Base-by-base conservation (phyloP, 192 early-diverging fungal species). In the Backusella macrospora region DNA sequence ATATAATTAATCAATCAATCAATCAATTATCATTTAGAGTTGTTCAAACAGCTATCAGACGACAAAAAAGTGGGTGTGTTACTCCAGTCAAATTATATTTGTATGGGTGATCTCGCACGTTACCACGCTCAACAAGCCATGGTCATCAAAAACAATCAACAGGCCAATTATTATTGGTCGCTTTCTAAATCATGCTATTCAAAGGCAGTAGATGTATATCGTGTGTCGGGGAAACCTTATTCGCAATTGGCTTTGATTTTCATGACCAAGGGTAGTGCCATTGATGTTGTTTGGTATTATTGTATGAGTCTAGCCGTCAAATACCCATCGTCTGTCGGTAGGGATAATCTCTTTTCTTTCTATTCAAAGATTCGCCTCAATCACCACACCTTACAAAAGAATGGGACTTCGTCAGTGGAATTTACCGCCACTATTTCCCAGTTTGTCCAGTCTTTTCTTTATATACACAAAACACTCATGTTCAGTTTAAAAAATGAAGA, bases 41-140 rank as follows among this genome's bases (percentile, higher is more conserved):
- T 82, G 14, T 78, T 80, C 45, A 71, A 71, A 16, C 71, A 70
- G 18, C 52, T 63, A 29, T 52, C 73, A 42, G 45, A 62, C 42
- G 71, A 75, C 13, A 48, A 71, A 42, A 29, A 71, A 10, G 62
- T 67, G 8, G 70, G 37, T 13, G 14, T 29, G 16, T 77, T 76
- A 47, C 81, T 89, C 15, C 87, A 89, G 66, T 78, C 80, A 18
- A 85, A 84, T 42, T 85, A 83, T 39, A 79, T 87, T 34, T 84
- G 82, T 52, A 79, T 89, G 63, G 87, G 87, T 16, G 87, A 89
- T 64, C 65, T 89, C 38, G 85, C 86, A 9, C 76, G 87, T 9
- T 89, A 89, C 59, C 79, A 81, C 52, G 83, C 77, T 21, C 65
- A 62, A 2, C 70, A 73, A 21, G 34, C 76, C 0, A 26, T 55